Percentiles rank a stretch among this genome's conserved stretches.
phyloP scores from a whole-genome alignment of 352 stramenopile species.

The Phytophthora vignae region DNA sequence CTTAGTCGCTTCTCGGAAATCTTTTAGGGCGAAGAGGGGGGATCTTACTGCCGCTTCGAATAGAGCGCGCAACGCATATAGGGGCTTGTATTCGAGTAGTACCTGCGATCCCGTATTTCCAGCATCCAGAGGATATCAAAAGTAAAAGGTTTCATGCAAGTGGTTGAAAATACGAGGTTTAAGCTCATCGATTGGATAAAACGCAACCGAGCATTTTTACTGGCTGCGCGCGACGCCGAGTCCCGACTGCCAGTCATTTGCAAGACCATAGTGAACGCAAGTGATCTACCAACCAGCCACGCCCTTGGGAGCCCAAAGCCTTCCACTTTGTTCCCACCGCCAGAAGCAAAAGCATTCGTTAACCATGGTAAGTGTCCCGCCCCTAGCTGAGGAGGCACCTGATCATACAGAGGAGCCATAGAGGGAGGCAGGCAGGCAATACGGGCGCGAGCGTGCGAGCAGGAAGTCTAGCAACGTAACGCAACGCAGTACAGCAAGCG shows the following conservation, averaged over 20 bases:
- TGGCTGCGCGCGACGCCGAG: constrained; percentile 45
- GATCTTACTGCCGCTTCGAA: constrained; percentile 22
- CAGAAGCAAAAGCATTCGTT: constrained; percentile 89
- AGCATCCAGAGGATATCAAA: no score
- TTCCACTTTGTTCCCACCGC: constrained; percentile 80
- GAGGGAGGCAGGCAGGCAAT: background rate
- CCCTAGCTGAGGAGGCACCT: background rate
- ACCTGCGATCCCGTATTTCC: no score
- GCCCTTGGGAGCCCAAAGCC: constrained; percentile 14
- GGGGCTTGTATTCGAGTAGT: no score
- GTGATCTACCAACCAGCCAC: constrained; percentile 46
- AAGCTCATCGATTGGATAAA: constrained; percentile 35
- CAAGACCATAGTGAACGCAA: constrained; percentile 68
- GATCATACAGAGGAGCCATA: background rate
- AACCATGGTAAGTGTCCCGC: constrained; percentile 72
- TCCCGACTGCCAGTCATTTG: constrained; percentile 88
- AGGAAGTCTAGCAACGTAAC: background rate
- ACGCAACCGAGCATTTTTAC: constrained; percentile 30
- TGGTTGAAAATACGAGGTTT: background rate
- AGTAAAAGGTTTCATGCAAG: no score
- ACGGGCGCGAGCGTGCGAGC: no score
- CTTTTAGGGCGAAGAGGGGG: constrained; percentile 25
- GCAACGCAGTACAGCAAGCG: no score
- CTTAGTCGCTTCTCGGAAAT: constrained; percentile 14
- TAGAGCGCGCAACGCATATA: no score